Percentiles rank a stretch among this genome's conserved stretches.
phyloP scores from a whole-genome alignment of 768 basidiomycete genomes.

The Termitomyces sp. region DNA sequence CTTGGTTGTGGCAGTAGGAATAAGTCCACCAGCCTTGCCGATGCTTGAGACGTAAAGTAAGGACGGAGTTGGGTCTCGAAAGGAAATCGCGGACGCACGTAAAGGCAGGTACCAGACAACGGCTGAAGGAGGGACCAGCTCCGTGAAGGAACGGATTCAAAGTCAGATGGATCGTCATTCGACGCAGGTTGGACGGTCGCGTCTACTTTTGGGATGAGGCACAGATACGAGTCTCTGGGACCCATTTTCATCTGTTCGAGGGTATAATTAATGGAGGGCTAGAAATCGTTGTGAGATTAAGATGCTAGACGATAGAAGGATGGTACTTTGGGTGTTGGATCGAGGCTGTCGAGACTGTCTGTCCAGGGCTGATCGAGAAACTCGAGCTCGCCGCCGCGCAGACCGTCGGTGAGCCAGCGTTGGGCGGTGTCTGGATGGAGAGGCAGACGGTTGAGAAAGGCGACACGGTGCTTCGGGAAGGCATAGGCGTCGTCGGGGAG shows the following conservation, averaged over 20 bases:
- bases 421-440: conserved; percentile 67
- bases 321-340: conserved; percentile 25
- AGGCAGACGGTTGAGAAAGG: conserved; percentile 76
- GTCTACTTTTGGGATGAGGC: conserved; percentile 66
- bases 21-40: conserved; percentile 97
- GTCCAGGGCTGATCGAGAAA: conserved; percentile 67
- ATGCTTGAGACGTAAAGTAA: conserved; percentile 46
- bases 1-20: conserved; percentile 89
- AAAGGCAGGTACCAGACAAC: conserved; percentile 75
- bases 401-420: conserved; percentile 66
- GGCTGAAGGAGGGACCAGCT: conserved; percentile 83
- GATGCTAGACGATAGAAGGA: conserved; percentile 17
- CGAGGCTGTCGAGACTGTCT: conserved; percentile 45
- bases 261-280: conserved; percentile 34
- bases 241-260: conserved; percentile 77
- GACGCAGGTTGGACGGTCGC: conserved; percentile 35
- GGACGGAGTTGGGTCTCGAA: conserved; percentile 19
- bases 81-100: conserved; percentile 47
- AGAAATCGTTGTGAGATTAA: conserved; percentile 4
- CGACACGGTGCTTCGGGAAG: conserved; percentile 76
- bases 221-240: conserved; percentile 63
- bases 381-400: conserved; percentile 69
- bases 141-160: conserved; percentile 61
- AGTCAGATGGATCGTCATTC: conserved; percentile 45
- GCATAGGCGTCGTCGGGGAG: conserved; percentile 77